These are phyloP conservation scores for Boletus reticuloceps DNA, from an alignment of 768 basidiomycete species.

Conservation along the genomic window DNA sequence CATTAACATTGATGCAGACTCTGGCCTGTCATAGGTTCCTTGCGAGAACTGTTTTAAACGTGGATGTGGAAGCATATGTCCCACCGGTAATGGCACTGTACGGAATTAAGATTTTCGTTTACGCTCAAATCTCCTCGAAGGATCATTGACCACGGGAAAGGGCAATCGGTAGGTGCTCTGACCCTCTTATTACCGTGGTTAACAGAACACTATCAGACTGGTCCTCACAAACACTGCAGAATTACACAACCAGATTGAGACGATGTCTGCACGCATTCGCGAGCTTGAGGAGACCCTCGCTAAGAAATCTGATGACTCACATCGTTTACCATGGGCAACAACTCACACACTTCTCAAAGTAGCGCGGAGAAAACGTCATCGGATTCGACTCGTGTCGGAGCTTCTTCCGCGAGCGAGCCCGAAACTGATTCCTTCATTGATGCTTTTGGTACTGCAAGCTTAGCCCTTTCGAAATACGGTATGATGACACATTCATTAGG, in stretches of 20 bases:
- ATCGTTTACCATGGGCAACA: conserved; percentile 41
- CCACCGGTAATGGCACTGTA: conserved; percentile 50
- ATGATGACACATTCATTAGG: conserved; percentile 33
- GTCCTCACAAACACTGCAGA: conserved; percentile 70
- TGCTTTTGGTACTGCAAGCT: conserved; percentile 41
- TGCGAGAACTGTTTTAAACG: conserved; percentile 77
- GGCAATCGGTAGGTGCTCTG: conserved; percentile 46
- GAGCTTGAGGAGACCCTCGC: conserved; percentile 60
- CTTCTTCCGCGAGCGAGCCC: conserved; percentile 6
- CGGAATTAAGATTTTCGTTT: not conserved
- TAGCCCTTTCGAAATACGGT: not conserved
- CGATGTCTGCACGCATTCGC: conserved; percentile 51
- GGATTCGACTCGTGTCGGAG: conserved; percentile 7
- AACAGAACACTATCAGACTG: conserved; percentile 35
- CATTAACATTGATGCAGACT: conserved; percentile 12
- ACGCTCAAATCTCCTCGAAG: conserved; percentile 28
- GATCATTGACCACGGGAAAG: conserved; percentile 55
- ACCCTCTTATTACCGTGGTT: not conserved
- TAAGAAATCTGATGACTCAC: conserved; percentile 46
- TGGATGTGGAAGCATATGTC: conserved; percentile 74
- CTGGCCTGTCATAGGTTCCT: conserved; percentile 48
- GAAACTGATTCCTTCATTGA: conserved; percentile 49
- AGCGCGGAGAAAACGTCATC: conserved; percentile 21
- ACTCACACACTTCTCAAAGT: conserved; percentile 27
- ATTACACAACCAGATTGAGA: conserved; percentile 63